Evolutionary conservation across 2,329 filamentous ascomycete genomes (phyloP), one percentile per base, ranked within the genome.

Genomic region (Coniosporium tulheliwenetii): DNA sequence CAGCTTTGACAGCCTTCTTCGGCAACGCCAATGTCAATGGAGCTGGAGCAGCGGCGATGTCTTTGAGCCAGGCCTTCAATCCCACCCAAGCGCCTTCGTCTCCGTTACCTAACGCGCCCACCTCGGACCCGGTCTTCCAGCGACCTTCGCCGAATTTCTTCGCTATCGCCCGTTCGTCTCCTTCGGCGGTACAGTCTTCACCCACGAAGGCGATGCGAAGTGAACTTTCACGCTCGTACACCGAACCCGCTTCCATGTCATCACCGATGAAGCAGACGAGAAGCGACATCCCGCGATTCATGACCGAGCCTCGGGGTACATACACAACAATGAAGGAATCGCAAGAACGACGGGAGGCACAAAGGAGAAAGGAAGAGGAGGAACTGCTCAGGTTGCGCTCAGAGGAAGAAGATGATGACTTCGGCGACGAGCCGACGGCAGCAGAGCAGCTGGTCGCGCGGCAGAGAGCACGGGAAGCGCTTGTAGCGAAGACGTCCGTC

Each of bases 81-180:
- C 58, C 61, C 19, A 67, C 64, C 1, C 66, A 66, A 45, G 62
- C 59, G 15, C 55, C 54, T 13, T 67, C 65, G 0, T 67, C 65
- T 16, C 64, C 65, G 13, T 46, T 56, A 3, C 48, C 54, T 13
- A 59, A 59, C 41, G 52, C 45, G 2, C 48, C 50, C 3, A 53
- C 49, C n/a, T 66, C 65, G 12, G 65, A 69, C 45, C 56, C 61
- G 1, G 50, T 66, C 13, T 57, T 63, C 41, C 59, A 61, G 31
- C 60, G 65, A 14, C 66, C 65, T 2, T 67, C 64, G 13, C 65
- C 65, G 5, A 63, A 65, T 40, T 55, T 64, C 40, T 46, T 52
- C 33, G 45, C 51, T 38, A 44, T 30, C 48, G 56, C 50, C 43
- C 52, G 52, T 40, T 61, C 62, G 8, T 64, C 63, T 36, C 59